A percentile compares a stretch with the other conserved stretches of the same genome.
These are phyloP conservation scores for Clitopilus passeckerianus DNA, from an alignment of 768 basidiomycete genomes.

Conservation along the genomic window DNA sequence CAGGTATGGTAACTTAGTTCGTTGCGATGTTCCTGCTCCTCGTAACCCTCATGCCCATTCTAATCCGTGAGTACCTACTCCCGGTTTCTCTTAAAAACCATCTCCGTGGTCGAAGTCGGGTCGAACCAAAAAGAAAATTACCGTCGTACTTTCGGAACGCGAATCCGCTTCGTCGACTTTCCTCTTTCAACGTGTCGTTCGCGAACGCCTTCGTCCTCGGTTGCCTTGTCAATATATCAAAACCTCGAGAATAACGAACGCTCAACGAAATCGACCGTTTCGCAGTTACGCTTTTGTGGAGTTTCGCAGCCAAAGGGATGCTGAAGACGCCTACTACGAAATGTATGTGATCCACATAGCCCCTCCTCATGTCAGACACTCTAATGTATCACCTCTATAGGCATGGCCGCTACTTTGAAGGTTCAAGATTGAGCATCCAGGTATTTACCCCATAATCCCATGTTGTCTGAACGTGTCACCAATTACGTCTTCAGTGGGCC, in stretches of 20 bases:
- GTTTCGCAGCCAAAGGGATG: slow-evolving; percentile 72
- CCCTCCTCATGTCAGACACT: not conserved
- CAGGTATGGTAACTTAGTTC: slow-evolving; percentile 78
- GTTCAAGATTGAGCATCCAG: slow-evolving; percentile 71
- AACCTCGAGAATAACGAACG: slow-evolving; percentile 36
- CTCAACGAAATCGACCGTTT: slow-evolving; percentile 37
- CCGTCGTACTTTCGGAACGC: slow-evolving; percentile 14
- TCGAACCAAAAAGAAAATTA: slow-evolving; percentile 27
- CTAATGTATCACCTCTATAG: slow-evolving; percentile 26
- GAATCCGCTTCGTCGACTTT: slow-evolving; percentile 11
- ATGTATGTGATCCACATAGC: slow-evolving; percentile 45
- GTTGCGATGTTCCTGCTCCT: slow-evolving; percentile 88
- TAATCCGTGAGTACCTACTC: slow-evolving; percentile 68
- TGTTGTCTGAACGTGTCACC: slow-evolving; percentile 1
- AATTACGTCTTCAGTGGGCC: slow-evolving; percentile 53
- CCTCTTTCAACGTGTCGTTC: slow-evolving; percentile 17
- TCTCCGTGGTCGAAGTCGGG: slow-evolving; percentile 17
- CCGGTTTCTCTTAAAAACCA: slow-evolving; percentile 11
- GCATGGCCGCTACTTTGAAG: slow-evolving; percentile 76
- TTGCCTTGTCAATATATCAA: slow-evolving; percentile 28
- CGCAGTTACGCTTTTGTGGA: slow-evolving; percentile 86
- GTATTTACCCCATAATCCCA: slow-evolving; percentile 26
- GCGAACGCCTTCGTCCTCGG: slow-evolving; percentile 14
- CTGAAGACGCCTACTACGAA: slow-evolving; percentile 80
- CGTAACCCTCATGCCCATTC: slow-evolving; percentile 69